Evolutionary conservation across 768 basidiomycete genomes (phyloP), one percentile per base, ranked within the genome.

Genomic region (Polyporus arcularius): DNA sequence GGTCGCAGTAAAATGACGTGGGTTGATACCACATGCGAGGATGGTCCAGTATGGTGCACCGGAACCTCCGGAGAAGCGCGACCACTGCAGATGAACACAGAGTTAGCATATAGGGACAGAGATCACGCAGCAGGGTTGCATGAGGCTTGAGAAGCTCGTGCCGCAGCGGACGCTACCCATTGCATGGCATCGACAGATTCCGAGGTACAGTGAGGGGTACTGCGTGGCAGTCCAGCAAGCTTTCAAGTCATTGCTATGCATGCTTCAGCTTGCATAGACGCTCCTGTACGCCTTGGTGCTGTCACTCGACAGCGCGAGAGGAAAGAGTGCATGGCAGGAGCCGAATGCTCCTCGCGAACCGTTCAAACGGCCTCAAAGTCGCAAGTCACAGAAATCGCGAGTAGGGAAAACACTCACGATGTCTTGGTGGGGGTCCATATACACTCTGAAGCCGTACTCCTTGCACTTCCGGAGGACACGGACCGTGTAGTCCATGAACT

Each of bases 401-500:
- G 26, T 4, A 5, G 21, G 2, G 14, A 9, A 32, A 15, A 30
- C 3, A 58, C 59, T 61, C 39, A 97, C 96, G 43, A 85, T 83
- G 69, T 99, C 96, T 73, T 99, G 97, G 73, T 99, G 96, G 5
- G 96, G 94, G 68, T 98, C 95, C 78, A 99, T 86, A 74, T 86
- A 97, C 12, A 95, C 88, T 71, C 84, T 84, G 76, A 98, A 97
- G 16, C 95, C 96, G 67, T 92, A 89, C 49, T 90, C 87, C 70
- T 95, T 94, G 76, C 93, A 95, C 73, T 95, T 95, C 21, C 84
- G 82, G n/a, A 98, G 80, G 0, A 96, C 87, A 10, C 83, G 82
- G 38, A 98, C 82, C 4, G 88, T 91, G 66, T 98, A 98, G 70
- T 96, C 90, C 78, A 98, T 94, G 70, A 88, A 98, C 30, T 89